These are phyloP conservation scores for Naganishia vishniacii DNA, from an alignment of 768 basidiomycete species.

Conservation along the genomic window DNA sequence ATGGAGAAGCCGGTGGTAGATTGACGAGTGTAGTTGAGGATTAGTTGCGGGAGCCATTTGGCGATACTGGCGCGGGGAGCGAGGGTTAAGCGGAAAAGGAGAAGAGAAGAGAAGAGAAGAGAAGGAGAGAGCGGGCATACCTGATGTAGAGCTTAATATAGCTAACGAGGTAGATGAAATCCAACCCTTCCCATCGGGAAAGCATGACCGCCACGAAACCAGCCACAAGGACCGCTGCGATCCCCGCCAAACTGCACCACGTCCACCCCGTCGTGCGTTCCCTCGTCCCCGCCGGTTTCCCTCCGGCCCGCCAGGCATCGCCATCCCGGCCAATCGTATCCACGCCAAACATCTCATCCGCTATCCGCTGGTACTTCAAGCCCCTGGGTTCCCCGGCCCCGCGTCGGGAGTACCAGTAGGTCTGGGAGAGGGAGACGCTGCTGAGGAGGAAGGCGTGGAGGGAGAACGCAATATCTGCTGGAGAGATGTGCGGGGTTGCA, in stretches of 20 bases:
- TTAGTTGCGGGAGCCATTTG: constrained; percentile 52
- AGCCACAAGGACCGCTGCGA: neutral
- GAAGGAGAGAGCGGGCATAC: constrained; percentile 23
- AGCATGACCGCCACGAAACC: constrained; percentile 11
- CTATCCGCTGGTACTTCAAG: constrained; percentile 20
- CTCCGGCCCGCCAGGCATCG: neutral
- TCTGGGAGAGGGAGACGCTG: constrained; percentile 43
- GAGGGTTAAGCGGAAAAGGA: constrained; percentile 40
- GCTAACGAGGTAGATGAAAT: constrained; percentile 32
- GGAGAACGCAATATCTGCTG: constrained; percentile 51
- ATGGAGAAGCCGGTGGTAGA: constrained; percentile 47
- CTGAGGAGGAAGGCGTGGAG: constrained; percentile 48
- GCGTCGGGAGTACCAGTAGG: constrained; percentile 40
- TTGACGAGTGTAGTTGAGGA: constrained; percentile 47
- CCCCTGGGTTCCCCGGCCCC: neutral
- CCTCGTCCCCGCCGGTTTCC: constrained; percentile 14
- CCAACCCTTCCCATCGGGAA: constrained; percentile 30
- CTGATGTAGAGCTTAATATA: constrained; percentile 33
- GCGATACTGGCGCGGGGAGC: constrained; percentile 48
- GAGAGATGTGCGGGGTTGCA: constrained; percentile 46
- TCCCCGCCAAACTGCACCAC: constrained; percentile 11
- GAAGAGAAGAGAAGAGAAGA: constrained; percentile 5
- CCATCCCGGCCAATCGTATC: constrained; percentile 3
- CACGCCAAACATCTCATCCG: constrained; percentile 5
- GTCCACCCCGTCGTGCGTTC: constrained; percentile 22